phyloP scores from a whole-genome alignment of 2,329 filamentous ascomycete species.

The Pseudogymnoascus pannorum region DNA sequence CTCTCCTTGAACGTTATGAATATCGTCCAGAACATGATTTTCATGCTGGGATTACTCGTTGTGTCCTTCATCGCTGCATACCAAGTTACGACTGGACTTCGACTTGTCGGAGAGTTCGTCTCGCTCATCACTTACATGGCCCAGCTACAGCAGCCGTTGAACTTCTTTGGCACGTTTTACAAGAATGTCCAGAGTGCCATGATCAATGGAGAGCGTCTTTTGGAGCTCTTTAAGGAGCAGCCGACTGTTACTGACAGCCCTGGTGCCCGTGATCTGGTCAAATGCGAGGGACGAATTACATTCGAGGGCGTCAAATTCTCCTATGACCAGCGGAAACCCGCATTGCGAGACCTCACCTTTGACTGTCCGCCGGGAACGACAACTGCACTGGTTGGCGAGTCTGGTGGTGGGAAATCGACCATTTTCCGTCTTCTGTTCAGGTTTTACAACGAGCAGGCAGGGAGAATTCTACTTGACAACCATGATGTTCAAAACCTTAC shows the following conservation, averaged over 20 bases:
- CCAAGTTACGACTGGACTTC: conserved; percentile 62
- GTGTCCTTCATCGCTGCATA: conserved; percentile 69
- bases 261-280: conserved; percentile 51
- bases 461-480: conserved; percentile 77
- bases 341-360: conserved; percentile 76
- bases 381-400: conserved; percentile 92
- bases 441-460: conserved; percentile 81
- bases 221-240: conserved; percentile 94
- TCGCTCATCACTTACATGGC: conserved; percentile 68
- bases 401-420: conserved; percentile 93
- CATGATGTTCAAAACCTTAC: conserved; percentile 78
- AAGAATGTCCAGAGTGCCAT: conserved; percentile 91
- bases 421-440: conserved; percentile 93
- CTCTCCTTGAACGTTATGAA: conserved; percentile 75
- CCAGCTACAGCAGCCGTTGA: conserved; percentile 72
- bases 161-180: conserved; percentile 93
- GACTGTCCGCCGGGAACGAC: conserved; percentile 83
- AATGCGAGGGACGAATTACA: conserved; percentile 72
- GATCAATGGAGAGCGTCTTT: conserved; percentile 91
- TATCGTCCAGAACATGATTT: conserved; percentile 71
- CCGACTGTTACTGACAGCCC: conserved; percentile 81
- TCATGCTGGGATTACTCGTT: conserved; percentile 67
- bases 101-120: conserved; percentile 64
- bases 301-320: conserved; percentile 88
- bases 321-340: conserved; percentile 80